phyloP scores from a whole-genome alignment of 164 flowering plant genomes.

The Umbellularia californica region DNA sequence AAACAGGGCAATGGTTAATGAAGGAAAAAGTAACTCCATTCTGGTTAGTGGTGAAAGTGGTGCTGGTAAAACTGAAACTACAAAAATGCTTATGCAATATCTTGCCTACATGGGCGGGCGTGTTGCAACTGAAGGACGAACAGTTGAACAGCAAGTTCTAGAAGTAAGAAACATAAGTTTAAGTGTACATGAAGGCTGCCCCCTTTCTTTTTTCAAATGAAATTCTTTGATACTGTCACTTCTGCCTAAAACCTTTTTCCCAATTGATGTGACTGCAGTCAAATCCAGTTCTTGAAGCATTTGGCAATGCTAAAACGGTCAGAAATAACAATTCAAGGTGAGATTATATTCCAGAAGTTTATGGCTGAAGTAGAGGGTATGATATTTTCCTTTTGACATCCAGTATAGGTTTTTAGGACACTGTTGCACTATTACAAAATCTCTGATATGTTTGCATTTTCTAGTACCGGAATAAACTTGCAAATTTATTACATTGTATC shows the following conservation, averaged over 20 bases:
- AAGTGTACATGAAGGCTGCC: neutral
- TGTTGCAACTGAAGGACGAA: constrained; percentile 54
- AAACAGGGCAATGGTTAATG: constrained; percentile 74
- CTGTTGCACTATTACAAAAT: neutral
- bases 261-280: constrained; percentile 49
- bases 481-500: no score
- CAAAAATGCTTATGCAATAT: constrained; percentile 91
- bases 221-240: neutral
- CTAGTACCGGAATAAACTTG: no score
- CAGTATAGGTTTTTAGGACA: neutral
- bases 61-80: constrained; percentile 90
- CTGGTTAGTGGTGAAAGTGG: constrained; percentile 93
- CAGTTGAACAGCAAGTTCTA: constrained; percentile 78
- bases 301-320: constrained; percentile 88
- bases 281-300: constrained; percentile 92
- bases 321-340: constrained; percentile 86
- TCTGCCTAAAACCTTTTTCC: constrained; percentile 5
- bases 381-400: neutral
- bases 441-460: neutral
- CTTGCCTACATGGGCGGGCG: constrained; percentile 82
- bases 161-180: constrained; percentile 50
- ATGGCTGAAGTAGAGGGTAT: neutral
- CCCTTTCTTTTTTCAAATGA: neutral
- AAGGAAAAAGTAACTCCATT: constrained; percentile 69
- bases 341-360: constrained; percentile 15